Base-by-base conservation (phyloP, 306 rosid genomes). In the barrel medic (Medicago truncatula) region DNA sequence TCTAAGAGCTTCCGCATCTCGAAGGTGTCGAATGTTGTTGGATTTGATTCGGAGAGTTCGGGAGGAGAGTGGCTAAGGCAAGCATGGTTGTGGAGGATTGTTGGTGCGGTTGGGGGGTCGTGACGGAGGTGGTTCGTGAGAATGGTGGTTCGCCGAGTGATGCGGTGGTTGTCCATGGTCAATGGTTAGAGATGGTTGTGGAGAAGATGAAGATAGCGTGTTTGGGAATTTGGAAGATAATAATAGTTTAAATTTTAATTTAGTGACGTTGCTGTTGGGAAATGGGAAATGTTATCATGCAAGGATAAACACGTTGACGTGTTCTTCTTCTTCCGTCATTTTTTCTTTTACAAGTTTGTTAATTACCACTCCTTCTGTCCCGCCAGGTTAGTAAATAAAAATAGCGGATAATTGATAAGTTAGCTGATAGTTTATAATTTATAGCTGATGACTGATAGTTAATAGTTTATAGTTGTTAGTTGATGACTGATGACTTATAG, bases 1-100 rank as follows among this genome's bases (percentile, higher is more conserved):
- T 91, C 98, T 73, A 94, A 59, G 66, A 90, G 87, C 13, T 13
- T 70, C 16, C 95, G 84, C 98, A 94, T 90, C 85, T 81, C 87
- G 2, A 18, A 63, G 31, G 67, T 1, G 75, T 90, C 89, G 80
- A 90, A 90, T 1, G 64, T 63, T 21, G 64, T 50, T 1, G 39
- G 15, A 56, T 71, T 65, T 12, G 73, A 67, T 17, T 49, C 38
- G 0, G 80, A 77, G 7, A 76, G 59, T 13, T 82, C 58, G 3
- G 58, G 58, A 16, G 58, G 58, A 16, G 58, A 56, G 85, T 76
- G 77, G 71, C 46, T 57, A 17, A 82, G 76, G 78, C 85, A 82
- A 0, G 3, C 2, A 38, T 8, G 43, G 0, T 54, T 71, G 0
- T 10, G 20, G 3, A 82, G 44, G 2, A 31, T 8, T 44, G 71